Evolutionary conservation across 2,329 filamentous ascomycete genomes (phyloP).

Genomic region (Calcarisporium arbuscula): DNA sequence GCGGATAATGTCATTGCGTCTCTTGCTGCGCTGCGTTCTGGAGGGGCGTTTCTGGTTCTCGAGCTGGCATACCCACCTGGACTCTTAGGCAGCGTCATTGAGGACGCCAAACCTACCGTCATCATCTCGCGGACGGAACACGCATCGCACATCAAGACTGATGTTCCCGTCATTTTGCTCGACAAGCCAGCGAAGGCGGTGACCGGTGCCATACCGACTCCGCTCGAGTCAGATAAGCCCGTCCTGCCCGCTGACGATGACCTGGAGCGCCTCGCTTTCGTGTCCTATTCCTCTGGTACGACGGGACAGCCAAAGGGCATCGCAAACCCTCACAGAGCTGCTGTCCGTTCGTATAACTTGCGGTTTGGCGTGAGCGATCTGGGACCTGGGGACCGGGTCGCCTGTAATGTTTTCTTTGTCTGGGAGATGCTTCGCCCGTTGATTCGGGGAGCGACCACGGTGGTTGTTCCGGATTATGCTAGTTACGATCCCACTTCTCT

Average conservation of each 20-base stretch:
- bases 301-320: constrained; percentile 79
- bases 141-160: constrained; percentile 56
- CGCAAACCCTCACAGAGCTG: constrained; percentile 68
- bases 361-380: constrained; percentile 66
- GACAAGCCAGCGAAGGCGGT: constrained; percentile 37
- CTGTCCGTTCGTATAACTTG: constrained; percentile 67
- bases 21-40: constrained; percentile 69
- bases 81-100: constrained; percentile 67
- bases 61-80: constrained; percentile 73
- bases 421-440: constrained; percentile 79
- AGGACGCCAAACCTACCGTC: constrained; percentile 66
- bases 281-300: constrained; percentile 75
- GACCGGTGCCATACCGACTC: constrained; percentile 17
- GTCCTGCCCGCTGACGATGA: constrained; percentile 58
- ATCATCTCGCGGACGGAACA: constrained; percentile 63
- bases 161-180: constrained; percentile 58
- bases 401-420: constrained; percentile 84
- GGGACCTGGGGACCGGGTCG: constrained; percentile 66
- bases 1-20: constrained; percentile 76
- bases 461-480: constrained; percentile 66
- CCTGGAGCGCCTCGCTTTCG: constrained; percentile 68
- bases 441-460: constrained; percentile 67
- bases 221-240: constrained; percentile 31
- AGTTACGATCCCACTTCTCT: constrained; percentile 73
- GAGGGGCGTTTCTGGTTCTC: constrained; percentile 73